phyloP scores from a whole-genome alignment of 2,329 filamentous ascomycete genomes.

The Thielaviopsis punctulata region DNA sequence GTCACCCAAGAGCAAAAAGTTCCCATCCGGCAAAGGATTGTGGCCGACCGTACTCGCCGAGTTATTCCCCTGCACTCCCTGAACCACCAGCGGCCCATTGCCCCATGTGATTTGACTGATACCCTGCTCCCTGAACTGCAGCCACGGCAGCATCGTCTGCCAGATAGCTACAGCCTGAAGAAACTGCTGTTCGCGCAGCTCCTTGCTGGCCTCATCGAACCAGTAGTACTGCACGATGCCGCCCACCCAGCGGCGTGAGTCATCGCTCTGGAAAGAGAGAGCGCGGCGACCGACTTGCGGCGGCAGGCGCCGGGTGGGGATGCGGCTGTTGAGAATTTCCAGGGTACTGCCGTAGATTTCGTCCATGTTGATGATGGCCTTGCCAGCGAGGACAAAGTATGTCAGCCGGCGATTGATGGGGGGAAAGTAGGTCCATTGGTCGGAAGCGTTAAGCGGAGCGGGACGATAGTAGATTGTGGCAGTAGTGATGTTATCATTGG shows the following conservation, averaged over 20 bases:
- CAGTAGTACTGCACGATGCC: conserved; percentile 1
- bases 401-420: conserved; percentile 2
- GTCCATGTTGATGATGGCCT: conserved; percentile 11
- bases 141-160: conserved; percentile 8
- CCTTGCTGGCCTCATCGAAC: background rate
- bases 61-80: background rate
- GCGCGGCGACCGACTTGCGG: background rate
- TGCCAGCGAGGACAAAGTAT: conserved; percentile 4
- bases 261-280: background rate
- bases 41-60: conserved; percentile 7
- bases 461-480: background rate
- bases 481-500: background rate
- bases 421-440: background rate
- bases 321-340: background rate
- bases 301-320: background rate
- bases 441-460: background rate
- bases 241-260: background rate
- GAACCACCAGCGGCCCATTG: conserved; percentile 1
- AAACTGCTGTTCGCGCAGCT: background rate
- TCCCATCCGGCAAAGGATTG: background rate
- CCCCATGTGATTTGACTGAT: background rate
- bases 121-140: conserved; percentile 4
- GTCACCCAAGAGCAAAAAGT: conserved; percentile 6
- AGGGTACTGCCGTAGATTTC: conserved; percentile 7
- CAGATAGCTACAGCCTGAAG: conserved; percentile 7